A percentile compares a stretch with the other conserved stretches of the same genome.
phyloP scores from a whole-genome alignment of 2,329 filamentous ascomycete species.

The Mycosphaerella sp. region DNA sequence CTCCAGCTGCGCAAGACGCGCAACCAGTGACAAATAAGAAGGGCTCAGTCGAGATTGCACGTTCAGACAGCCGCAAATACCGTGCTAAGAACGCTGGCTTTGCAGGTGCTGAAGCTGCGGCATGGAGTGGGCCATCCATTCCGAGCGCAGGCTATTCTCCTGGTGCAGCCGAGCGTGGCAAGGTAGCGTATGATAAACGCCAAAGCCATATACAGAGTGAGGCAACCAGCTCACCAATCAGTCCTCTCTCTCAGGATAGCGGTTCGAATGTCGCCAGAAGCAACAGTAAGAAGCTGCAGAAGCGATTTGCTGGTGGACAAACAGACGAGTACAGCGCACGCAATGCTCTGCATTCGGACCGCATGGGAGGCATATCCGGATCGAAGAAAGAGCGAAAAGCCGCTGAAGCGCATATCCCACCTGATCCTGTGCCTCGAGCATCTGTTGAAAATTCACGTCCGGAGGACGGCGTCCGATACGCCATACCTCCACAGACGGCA shows the following conservation, averaged over 20 bases:
- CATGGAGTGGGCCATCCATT: constrained; percentile 12
- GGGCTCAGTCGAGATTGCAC: constrained; percentile 12
- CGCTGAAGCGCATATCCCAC: constrained; percentile 34
- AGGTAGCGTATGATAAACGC: constrained; percentile 29
- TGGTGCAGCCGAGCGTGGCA: constrained; percentile 25
- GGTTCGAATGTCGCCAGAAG: constrained; percentile 24
- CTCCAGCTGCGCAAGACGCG: background rate
- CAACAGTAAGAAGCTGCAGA: constrained; percentile 33
- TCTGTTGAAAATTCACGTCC: constrained; percentile 13
- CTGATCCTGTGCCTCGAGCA: constrained; percentile 32
- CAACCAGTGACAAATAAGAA: background rate
- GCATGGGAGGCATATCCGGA: constrained; percentile 30
- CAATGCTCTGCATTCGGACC: constrained; percentile 37
- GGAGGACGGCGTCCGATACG: constrained; percentile 28
- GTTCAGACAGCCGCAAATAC: constrained; percentile 24
- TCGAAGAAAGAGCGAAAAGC: constrained; percentile 24
- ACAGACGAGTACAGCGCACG: constrained; percentile 15
- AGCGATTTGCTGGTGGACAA: constrained; percentile 16
- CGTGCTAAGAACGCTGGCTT: constrained; percentile 31
- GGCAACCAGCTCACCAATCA: constrained; percentile 18
- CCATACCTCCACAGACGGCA: constrained; percentile 34
- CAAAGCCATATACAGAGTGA: constrained; percentile 19
- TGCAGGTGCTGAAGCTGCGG: constrained; percentile 29
- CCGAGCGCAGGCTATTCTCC: constrained; percentile 8
- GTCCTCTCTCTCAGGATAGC: constrained; percentile 19